A percentile compares a stretch with the other conserved stretches of the same genome.
phyloP scores from a whole-genome alignment of 2,329 filamentous ascomycete genomes.

The Pseudocercospora musae region DNA sequence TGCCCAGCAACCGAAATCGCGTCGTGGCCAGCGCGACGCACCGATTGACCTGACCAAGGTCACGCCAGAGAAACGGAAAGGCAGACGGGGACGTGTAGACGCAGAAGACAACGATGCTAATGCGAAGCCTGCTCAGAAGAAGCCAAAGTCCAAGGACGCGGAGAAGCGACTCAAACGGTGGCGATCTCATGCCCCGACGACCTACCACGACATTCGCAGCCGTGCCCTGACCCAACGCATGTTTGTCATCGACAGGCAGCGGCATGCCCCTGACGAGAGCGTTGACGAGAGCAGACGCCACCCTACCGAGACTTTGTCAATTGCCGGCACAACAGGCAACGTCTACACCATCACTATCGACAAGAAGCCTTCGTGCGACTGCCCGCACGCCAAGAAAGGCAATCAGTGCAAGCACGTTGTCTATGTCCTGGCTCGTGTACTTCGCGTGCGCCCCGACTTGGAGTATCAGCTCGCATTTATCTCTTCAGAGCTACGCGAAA shows the following conservation, averaged over 20 bases:
- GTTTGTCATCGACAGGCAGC: conserved; percentile 30
- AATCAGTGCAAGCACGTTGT: conserved; percentile 65
- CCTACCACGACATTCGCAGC: conserved; percentile 25
- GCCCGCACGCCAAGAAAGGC: conserved; percentile 29
- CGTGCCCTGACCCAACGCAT: conserved; percentile 34
- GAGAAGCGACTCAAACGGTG: conserved; percentile 28
- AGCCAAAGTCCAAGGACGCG: conserved; percentile 18
- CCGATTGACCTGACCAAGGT: conserved; percentile 6
- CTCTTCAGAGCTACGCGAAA: conserved; percentile 54
- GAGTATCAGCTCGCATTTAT: conserved; percentile 62
- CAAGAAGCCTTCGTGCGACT: conserved; percentile 44
- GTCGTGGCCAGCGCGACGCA: background rate
- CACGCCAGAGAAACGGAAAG: background rate
- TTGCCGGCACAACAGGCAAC: conserved; percentile 62
- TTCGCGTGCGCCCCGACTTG: conserved; percentile 55
- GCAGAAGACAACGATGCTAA: background rate
- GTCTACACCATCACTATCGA: conserved; percentile 57
- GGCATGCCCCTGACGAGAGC: conserved; percentile 11
- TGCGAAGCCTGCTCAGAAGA: conserved; percentile 13
- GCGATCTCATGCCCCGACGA: conserved; percentile 24
- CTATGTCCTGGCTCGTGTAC: conserved; percentile 57
- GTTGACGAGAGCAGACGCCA: conserved; percentile 22
- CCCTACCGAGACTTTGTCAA: conserved; percentile 53
- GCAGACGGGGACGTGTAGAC: conserved; percentile 1
- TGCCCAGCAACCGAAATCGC: background rate